A percentile compares a stretch with the other conserved stretches of the same genome.
These are phyloP conservation scores for Lepidium aucheri DNA, from an alignment of 345 rosid species.

Conservation along the genomic window DNA sequence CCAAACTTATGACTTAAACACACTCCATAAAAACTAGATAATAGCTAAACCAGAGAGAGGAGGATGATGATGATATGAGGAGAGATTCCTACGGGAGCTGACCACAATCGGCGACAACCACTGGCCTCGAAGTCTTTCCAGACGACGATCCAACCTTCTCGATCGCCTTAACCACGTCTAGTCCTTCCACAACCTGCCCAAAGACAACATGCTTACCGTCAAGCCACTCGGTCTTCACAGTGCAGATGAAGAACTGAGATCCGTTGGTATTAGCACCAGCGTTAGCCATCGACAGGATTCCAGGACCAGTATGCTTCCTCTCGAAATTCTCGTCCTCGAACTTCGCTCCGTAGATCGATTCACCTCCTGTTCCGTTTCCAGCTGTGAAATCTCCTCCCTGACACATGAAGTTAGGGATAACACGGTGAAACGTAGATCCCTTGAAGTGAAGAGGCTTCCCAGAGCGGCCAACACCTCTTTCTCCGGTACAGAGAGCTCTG, in stretches of 20 bases:
- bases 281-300: conserved; percentile 75
- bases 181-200: conserved; percentile 56
- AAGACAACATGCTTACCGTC: conserved; percentile 82
- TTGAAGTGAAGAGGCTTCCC: conserved; percentile 87
- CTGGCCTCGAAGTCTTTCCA: conserved; percentile 54
- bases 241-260: conserved; percentile 71
- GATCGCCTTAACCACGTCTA: conserved; percentile 45
- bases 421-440: conserved; percentile 66
- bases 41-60: too few species aligned
- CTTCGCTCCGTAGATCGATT: conserved; percentile 67
- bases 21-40: too few species aligned
- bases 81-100: conserved; percentile 35
- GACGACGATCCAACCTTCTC: conserved; percentile 64
- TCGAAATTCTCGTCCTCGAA: conserved; percentile 72
- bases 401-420: conserved; percentile 79
- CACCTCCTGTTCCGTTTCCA: conserved; percentile 78
- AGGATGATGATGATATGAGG: not conserved
- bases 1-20: too few species aligned
- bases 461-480: conserved; percentile 44
- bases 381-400: conserved; percentile 87
- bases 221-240: conserved; percentile 62
- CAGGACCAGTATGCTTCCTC: conserved; percentile 70
- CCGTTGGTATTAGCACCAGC: conserved; percentile 67
- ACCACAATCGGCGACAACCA: conserved; percentile 51
- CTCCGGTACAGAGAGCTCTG: conserved; percentile 83